phyloP scores from a whole-genome alignment of 768 basidiomycete genomes.

The Leccinellum rugosiceps region DNA sequence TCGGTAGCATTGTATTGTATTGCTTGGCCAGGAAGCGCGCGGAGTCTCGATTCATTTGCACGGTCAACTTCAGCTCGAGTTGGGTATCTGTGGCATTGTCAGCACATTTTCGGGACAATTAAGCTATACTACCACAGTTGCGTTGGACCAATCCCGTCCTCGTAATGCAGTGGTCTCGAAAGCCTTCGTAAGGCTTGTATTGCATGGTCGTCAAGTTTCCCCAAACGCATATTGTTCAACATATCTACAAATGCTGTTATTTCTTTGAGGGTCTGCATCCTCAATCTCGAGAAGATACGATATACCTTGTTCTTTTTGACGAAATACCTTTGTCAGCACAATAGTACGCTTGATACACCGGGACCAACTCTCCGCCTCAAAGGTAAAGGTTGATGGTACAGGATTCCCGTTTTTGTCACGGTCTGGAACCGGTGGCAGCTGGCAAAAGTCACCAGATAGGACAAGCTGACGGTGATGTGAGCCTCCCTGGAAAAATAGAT shows the following conservation, averaged over 20 bases:
- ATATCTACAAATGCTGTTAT: conserved; percentile 69
- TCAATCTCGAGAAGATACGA: neutral
- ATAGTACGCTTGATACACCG: conserved; percentile 56
- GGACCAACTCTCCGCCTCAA: conserved; percentile 76
- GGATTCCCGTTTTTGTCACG: conserved; percentile 45
- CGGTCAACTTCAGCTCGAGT: conserved; percentile 67
- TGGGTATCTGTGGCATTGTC: conserved; percentile 51
- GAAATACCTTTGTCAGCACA: conserved; percentile 71
- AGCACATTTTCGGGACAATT: neutral
- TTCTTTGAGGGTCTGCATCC: neutral
- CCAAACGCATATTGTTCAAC: conserved; percentile 86
- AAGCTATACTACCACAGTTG: conserved; percentile 53
- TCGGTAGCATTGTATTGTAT: conserved; percentile 46
- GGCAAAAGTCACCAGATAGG: conserved; percentile 87
- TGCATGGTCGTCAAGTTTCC: conserved; percentile 46
- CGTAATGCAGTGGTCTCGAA: conserved; percentile 54
- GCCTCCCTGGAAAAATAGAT: neutral
- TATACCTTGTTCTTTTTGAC: conserved; percentile 79
- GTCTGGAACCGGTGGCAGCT: conserved; percentile 77
- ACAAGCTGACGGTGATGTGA: conserved; percentile 50
- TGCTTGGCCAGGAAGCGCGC: conserved; percentile 36
- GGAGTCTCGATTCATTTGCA: conserved; percentile 57
- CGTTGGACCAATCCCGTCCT: conserved; percentile 77
- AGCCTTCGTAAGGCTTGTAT: conserved; percentile 52
- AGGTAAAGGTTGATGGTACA: conserved; percentile 62